Conservation (phyloP, 2,329 filamentous ascomycete genomes). For the Periconia sp. region DNA sequence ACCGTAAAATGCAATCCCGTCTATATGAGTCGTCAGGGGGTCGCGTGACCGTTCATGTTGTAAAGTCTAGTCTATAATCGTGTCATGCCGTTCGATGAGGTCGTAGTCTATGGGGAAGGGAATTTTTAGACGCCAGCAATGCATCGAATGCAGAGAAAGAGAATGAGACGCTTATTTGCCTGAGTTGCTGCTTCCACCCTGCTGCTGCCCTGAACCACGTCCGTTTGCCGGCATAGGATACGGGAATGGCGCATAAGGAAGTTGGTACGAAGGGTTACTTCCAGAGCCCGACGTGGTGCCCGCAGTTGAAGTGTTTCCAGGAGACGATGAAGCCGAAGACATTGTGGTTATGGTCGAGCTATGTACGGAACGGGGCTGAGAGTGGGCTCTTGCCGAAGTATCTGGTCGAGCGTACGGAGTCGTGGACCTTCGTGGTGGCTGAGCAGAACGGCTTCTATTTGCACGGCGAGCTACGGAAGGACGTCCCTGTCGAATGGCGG, state of each 20-base stretch:
- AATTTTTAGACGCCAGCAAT: conserved; percentile 13
- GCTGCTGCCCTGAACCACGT: conserved; percentile 27
- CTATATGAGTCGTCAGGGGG: background rate
- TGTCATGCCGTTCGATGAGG: conserved; percentile 2
- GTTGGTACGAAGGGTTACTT: conserved; percentile 34
- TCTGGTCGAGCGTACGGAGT: conserved; percentile 21
- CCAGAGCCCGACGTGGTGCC: conserved; percentile 34
- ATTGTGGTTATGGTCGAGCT: conserved; percentile 21
- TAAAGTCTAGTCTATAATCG: background rate
- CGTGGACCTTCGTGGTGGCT: conserved; percentile 12
- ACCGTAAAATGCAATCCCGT: background rate
- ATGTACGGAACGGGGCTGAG: conserved; percentile 18
- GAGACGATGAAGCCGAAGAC: conserved; percentile 43
- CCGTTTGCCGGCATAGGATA: conserved; percentile 42
- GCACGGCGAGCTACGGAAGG: conserved; percentile 14
- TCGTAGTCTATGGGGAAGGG: conserved; percentile 1
- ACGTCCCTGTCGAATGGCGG: conserved; percentile 18
- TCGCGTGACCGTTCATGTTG: background rate
- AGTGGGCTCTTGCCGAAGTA: conserved; percentile 14
- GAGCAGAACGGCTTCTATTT: conserved; percentile 16
- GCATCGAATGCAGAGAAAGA: conserved; percentile 5
- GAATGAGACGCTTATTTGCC: conserved; percentile 14
- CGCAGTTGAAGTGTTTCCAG: conserved; percentile 38
- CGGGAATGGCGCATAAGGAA: conserved; percentile 46
- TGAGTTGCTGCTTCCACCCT: conserved; percentile 17